Evolutionary conservation across 129 eudicot species (phyloP).

Genomic region (Flaveria ramosissima): DNA sequence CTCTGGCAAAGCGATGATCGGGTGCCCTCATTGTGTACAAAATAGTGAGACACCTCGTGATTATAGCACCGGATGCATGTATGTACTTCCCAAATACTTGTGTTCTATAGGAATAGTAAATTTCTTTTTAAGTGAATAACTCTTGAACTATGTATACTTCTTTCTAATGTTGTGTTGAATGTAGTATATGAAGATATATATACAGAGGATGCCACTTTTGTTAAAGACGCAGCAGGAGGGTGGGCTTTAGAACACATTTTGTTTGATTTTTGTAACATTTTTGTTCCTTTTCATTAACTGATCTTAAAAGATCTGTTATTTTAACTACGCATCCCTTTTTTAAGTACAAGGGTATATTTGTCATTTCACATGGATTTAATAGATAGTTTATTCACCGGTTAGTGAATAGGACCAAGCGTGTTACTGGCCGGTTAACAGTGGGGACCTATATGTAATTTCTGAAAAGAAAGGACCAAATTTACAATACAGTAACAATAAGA

Average conservation of each 20-base stretch:
- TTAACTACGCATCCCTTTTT: background rate
- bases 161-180: conserved; percentile 23
- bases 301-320: no score
- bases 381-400: background rate
- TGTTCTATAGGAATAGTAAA: background rate
- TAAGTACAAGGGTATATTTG: background rate
- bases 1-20: conserved; percentile 19
- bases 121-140: background rate
- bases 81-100: background rate
- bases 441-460: no score
- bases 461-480: background rate
- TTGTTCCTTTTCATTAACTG: background rate
- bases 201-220: conserved; percentile 43
- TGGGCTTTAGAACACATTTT: conserved; percentile 14
- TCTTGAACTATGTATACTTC: background rate
- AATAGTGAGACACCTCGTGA: conserved; percentile 32
- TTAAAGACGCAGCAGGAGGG: conserved; percentile 48
- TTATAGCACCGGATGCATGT: conserved; percentile 36
- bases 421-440: no score
- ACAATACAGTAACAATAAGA: conserved; percentile 24
- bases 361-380: background rate
- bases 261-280: background rate
- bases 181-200: conserved; percentile 20
- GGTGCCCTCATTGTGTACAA: conserved; percentile 39
- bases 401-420: background rate